These are phyloP conservation scores for Macrocystidia cucumis DNA, from an alignment of 1,284 basidiomycete genomes.

Conservation along the genomic window DNA sequence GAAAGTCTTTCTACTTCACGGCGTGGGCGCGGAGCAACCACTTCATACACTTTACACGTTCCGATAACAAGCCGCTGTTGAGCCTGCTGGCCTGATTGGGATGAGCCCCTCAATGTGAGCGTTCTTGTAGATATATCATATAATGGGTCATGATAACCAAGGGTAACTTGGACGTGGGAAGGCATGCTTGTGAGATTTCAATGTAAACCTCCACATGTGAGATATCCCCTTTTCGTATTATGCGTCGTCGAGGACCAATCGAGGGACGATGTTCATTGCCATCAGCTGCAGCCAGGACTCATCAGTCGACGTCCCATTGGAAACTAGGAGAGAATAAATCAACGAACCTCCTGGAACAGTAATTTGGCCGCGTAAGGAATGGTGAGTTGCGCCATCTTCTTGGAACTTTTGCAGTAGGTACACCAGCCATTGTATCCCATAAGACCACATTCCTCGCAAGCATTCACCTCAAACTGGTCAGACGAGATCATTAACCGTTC, in stretches of 20 bases:
- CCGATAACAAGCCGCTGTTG: too few species aligned
- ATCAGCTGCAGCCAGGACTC: slow-evolving; percentile 51
- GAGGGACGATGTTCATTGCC: slow-evolving; percentile 92
- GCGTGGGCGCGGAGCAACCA: too few species aligned
- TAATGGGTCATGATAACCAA: too few species aligned
- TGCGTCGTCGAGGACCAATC: slow-evolving; percentile 78
- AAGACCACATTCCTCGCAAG: slow-evolving; percentile 91
- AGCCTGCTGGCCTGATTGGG: too few species aligned
- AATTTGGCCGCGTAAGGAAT: slow-evolving; percentile 98
- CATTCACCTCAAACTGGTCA: slow-evolving; percentile 95
- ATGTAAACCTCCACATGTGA: background rate
- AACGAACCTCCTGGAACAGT: slow-evolving; percentile 88
- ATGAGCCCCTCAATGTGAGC: too few species aligned
- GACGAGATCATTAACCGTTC: slow-evolving; percentile 98
- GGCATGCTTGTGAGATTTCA: too few species aligned
- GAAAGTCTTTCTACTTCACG: too few species aligned
- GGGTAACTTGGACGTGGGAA: too few species aligned
- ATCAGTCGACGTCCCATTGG: slow-evolving; percentile 9
- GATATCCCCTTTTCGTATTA: slow-evolving; percentile 19
- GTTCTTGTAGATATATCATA: too few species aligned
- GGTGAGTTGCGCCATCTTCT: slow-evolving; percentile 93
- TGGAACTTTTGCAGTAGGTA: slow-evolving; percentile 92
- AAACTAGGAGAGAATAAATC: slow-evolving; percentile 3
- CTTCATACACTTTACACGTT: too few species aligned
- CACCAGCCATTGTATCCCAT: slow-evolving; percentile 98